Evolutionary conservation across 768 basidiomycete species (phyloP).

Genomic region (Trametes coccinea): DNA sequence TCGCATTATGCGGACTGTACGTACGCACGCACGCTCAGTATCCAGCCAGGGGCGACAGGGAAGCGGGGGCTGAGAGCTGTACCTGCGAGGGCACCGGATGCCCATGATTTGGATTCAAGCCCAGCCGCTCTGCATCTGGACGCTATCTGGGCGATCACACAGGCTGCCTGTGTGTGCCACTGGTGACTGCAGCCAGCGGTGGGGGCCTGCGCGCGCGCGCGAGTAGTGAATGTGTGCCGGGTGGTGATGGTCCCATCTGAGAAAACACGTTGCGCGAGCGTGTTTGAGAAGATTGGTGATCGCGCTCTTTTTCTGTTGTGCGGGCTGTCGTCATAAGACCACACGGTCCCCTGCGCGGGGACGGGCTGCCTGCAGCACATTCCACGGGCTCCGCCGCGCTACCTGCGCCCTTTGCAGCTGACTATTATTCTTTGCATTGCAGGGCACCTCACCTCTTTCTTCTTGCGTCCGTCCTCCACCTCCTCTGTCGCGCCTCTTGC

Average conservation of each 20-base stretch:
- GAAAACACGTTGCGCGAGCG: constrained; percentile 22
- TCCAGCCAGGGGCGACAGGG: constrained; percentile 6
- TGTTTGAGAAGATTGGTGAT: constrained; percentile 21
- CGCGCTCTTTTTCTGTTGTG: constrained; percentile 22
- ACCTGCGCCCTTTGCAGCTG: constrained; percentile 11
- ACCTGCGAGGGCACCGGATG: neutral
- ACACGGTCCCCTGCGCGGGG: constrained; percentile 1
- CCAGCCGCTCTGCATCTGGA: constrained; percentile 7
- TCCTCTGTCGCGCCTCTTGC: constrained; percentile 11
- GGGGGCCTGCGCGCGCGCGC: too few relatives aligned
- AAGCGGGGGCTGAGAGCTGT: neutral
- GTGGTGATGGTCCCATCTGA: constrained; percentile 24
- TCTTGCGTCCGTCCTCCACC: neutral
- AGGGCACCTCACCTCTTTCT: constrained; percentile 1
- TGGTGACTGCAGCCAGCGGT: neutral
- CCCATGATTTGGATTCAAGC: constrained; percentile 2
- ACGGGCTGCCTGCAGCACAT: constrained; percentile 5
- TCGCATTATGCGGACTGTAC: constrained; percentile 14
- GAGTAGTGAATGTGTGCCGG: constrained; percentile 14
- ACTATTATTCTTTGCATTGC: constrained; percentile 14
- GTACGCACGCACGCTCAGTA: constrained; percentile 13
- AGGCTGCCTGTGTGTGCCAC: neutral
- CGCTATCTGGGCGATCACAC: constrained; percentile 19
- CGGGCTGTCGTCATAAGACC: constrained; percentile 31
- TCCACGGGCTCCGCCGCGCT: constrained; percentile 14